These are phyloP conservation scores for Mycena polygramma DNA, from an alignment of 768 basidiomycete species.

Conservation along the genomic window DNA sequence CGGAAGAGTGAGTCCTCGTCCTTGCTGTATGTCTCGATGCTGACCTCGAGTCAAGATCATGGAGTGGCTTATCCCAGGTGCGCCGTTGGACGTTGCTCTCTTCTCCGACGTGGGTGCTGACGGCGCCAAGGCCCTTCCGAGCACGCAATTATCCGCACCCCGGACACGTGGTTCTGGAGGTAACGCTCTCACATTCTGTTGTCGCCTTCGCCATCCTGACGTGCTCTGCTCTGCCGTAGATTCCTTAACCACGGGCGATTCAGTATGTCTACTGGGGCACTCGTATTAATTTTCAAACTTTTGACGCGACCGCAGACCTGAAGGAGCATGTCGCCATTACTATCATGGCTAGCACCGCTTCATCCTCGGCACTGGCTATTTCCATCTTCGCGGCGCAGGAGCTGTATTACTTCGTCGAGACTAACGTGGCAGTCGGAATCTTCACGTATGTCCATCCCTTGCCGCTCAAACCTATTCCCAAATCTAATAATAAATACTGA, in stretches of 20 bases:
- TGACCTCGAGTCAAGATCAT: conserved; percentile 40
- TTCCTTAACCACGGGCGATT: conserved; percentile 68
- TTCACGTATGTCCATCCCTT: conserved; percentile 45
- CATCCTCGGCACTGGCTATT: conserved; percentile 63
- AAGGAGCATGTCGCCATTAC: conserved; percentile 68
- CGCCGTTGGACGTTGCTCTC: too few relatives aligned
- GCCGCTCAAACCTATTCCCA: neutral
- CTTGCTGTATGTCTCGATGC: neutral
- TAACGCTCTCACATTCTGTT: neutral
- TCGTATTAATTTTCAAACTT: neutral
- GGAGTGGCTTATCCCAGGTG: conserved; percentile 44
- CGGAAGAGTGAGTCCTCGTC: conserved; percentile 49
- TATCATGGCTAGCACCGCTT: conserved; percentile 68
- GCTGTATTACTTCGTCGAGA: conserved; percentile 60
- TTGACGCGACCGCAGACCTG: conserved; percentile 40
- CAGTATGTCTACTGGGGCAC: conserved; percentile 51
- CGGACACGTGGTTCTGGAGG: conserved; percentile 53
- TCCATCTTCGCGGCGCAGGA: conserved; percentile 68
- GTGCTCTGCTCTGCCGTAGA: conserved; percentile 15
- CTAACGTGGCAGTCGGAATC: conserved; percentile 56
- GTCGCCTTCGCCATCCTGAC: neutral
- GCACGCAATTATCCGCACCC: conserved; percentile 39
- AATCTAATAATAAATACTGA: conserved; percentile 4
- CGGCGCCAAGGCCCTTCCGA: conserved; percentile 35
- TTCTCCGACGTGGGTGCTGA: too few relatives aligned